These are phyloP conservation scores for Rhynchosporium secalis DNA, from an alignment of 2,329 filamentous ascomycete species.

Conservation along the genomic window DNA sequence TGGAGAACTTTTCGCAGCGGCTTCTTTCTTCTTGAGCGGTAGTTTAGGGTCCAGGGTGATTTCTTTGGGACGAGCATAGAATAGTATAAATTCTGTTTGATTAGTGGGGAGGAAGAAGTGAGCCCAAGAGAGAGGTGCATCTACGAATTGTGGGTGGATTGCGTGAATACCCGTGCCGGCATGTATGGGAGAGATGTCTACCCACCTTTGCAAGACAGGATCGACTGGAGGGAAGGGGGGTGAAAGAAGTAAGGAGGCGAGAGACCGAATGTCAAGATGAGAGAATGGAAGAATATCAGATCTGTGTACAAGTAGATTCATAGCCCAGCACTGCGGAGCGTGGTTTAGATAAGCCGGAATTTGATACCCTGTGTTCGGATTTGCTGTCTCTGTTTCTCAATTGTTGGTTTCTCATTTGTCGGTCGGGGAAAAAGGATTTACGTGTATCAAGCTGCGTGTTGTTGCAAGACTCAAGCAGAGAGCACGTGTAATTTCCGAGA, in stretches of 20 bases:
- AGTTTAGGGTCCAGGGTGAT: not conserved
- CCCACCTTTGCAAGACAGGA: not conserved
- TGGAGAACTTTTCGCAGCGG: too few relatives aligned
- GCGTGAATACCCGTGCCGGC: conserved; percentile 26
- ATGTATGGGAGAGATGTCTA: conserved; percentile 15
- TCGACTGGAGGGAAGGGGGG: not conserved
- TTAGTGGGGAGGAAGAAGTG: not conserved
- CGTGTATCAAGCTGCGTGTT: too few relatives aligned
- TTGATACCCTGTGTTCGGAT: conserved; percentile 24
- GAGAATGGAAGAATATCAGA: conserved; percentile 17
- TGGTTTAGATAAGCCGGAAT: conserved; percentile 24
- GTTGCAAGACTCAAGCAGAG: too few relatives aligned
- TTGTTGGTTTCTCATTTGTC: not conserved
- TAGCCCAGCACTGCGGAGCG: conserved; percentile 8
- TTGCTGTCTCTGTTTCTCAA: not conserved
- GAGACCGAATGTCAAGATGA: not conserved
- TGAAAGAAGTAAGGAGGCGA: not conserved
- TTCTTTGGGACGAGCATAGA: not conserved
- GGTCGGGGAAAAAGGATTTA: too few relatives aligned
- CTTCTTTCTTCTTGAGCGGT: conserved; percentile 11
- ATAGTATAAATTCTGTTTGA: not conserved
- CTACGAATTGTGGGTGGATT: conserved; percentile 1
- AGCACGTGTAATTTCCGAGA: too few relatives aligned
- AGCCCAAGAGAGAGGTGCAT: not conserved
- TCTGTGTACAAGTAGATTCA: conserved; percentile 25